Conservation (phyloP, 139 green algal genomes). For the Asterochloris sp. region DNA sequence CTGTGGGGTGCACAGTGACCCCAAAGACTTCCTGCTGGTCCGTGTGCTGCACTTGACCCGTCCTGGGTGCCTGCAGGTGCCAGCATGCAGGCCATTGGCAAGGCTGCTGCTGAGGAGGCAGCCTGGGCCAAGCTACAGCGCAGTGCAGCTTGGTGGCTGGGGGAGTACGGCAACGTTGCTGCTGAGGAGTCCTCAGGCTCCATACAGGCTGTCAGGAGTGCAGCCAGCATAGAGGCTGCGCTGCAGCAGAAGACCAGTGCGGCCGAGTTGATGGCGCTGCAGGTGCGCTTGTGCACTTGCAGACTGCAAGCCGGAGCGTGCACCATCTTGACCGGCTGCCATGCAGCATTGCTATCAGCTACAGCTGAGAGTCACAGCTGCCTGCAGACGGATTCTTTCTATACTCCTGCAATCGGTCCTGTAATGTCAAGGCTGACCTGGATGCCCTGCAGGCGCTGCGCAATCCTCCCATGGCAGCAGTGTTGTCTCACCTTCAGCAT, state of each 20-base stretch:
- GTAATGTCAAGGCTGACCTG: neutral
- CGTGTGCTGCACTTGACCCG: too few species aligned
- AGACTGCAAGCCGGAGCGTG: neutral
- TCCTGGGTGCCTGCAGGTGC: neutral
- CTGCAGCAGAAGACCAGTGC: neutral
- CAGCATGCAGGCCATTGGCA: conserved; percentile 11
- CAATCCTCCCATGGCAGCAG: conserved; percentile 39
- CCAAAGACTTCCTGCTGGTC: too few species aligned
- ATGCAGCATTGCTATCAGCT: too few species aligned
- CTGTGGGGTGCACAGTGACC: too few species aligned
- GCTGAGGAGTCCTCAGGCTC: conserved; percentile 44
- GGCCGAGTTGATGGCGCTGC: conserved; percentile 25
- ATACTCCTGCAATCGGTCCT: neutral
- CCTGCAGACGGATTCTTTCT: neutral
- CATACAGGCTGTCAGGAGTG: neutral
- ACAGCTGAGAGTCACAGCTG: too few species aligned
- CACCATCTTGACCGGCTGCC: too few species aligned
- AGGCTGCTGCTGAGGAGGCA: conserved; percentile 33
- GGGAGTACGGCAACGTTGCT: conserved; percentile 69
- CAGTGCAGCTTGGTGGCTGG: conserved; percentile 68
- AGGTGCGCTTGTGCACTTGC: conserved; percentile 4
- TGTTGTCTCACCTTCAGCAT: conserved; percentile 42
- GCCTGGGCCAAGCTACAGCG: conserved; percentile 51
- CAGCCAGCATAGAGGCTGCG: neutral
- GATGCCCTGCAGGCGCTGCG: conserved; percentile 30